Evolutionary conservation across 345 rosid genomes (phyloP), one percentile per base, ranked within the genome.

Genomic region (Rhizophora mangle): DNA sequence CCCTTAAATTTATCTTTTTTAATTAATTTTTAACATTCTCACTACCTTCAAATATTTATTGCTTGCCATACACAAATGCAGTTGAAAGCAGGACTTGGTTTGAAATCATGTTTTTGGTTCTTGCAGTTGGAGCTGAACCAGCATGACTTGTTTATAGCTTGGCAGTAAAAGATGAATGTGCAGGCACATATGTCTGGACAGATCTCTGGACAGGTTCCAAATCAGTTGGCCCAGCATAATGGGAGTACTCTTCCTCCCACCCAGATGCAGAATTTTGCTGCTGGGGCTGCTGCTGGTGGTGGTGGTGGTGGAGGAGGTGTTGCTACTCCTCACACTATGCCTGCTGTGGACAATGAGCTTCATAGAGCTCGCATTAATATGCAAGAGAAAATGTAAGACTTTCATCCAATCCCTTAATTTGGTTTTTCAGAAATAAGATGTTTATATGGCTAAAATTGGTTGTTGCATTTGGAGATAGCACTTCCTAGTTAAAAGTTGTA

Each of bases 221-320:
- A 77, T 74, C 89, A 89, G 75, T 54, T 77, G 64, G 72, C 89
- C 64, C 93, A 87, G 77, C 91, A 78, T 64, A 88, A 90, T 80
- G 91, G 89, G 65, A 87, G 82, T 72, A 72, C 78, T 18, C 80
- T 79, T 37, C 86, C 81, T 72, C 79, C 84, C 49, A 30, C 85
- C 59, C 89, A 85, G 78, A 64, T 88, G 88, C 93, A 88, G 78
- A 81, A 79, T 76, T 60, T 85, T 63, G 36, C 69, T 11, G 62
- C 55, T 67, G 69, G n/a, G 6, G 85, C 77, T 67, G 63, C 52
- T 55, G 67, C 72, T 59, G 77, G 76, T 55, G 62, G 65, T 67
- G 27, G 47, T 0, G 69, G 34, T 56, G 69, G 57, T 10, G 90
- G 77, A 67, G 63, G 61, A 60, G 70, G 79, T 61, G 68, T 55